Percentiles rank a stretch among this genome's conserved stretches.
These are phyloP conservation scores for Malassezia globosa DNA, from an alignment of 1,284 basidiomycete species.

Conservation along the genomic window DNA sequence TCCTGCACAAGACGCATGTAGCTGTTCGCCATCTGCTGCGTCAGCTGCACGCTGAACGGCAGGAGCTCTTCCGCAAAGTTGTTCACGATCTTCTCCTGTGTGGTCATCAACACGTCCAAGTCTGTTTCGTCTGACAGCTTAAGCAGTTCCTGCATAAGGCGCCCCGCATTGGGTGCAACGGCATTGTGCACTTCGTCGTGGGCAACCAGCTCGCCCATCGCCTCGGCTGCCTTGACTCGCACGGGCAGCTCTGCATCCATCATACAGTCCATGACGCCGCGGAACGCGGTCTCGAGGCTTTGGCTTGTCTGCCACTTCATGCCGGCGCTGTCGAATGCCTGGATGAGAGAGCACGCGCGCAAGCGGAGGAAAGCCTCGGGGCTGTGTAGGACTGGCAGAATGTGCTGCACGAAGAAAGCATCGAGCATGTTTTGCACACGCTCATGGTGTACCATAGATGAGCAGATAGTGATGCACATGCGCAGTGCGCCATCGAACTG, in stretches of 20 bases:
- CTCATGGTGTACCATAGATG: constrained; percentile 36
- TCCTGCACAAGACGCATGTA: constrained; percentile 56
- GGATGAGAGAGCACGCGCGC: constrained; percentile 36
- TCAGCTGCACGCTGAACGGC: constrained; percentile 72
- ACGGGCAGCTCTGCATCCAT: constrained; percentile 67
- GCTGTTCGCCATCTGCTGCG: constrained; percentile 52
- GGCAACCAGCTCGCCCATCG: constrained; percentile 67
- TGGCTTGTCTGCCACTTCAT: constrained; percentile 34
- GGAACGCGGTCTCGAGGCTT: constrained; percentile 37
- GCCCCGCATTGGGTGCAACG: constrained; percentile 67
- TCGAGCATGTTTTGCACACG: constrained; percentile 33
- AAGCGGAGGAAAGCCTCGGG: constrained; percentile 35
- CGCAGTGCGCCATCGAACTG: constrained; percentile 44
- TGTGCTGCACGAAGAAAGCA: constrained; percentile 37
- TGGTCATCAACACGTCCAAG: constrained; percentile 65
- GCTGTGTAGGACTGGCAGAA: constrained; percentile 38
- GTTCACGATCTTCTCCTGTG: constrained; percentile 75
- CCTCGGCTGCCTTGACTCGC: constrained; percentile 68
- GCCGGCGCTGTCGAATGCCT: constrained; percentile 33
- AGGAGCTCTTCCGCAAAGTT: constrained; percentile 71
- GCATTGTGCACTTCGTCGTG: constrained; percentile 59
- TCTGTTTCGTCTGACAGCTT: constrained; percentile 81
- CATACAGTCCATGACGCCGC: constrained; percentile 41
- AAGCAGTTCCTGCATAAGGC: constrained; percentile 78
- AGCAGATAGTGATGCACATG: constrained; percentile 32